Percentiles rank a stretch among this genome's conserved stretches.
phyloP scores from a whole-genome alignment of 345 rosid species.

The Syzygium aromaticum region DNA sequence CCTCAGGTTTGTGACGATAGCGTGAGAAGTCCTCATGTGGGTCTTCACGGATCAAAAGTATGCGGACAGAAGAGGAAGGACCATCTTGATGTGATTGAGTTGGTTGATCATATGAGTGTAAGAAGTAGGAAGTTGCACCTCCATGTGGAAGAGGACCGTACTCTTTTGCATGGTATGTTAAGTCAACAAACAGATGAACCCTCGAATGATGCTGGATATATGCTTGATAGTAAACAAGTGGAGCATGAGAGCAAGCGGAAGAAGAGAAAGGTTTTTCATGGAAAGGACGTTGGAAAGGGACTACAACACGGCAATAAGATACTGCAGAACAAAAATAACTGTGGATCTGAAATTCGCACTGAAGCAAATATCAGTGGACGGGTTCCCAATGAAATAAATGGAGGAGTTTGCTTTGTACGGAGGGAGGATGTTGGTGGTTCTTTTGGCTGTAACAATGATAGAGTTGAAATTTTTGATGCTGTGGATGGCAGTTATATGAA shows the following conservation, averaged over 20 bases:
- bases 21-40: conserved; percentile 26
- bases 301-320: background rate
- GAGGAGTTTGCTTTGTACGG: conserved; percentile 1
- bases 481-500: conserved; percentile 47
- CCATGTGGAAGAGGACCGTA: conserved; percentile 39
- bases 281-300: conserved; percentile 1
- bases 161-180: conserved; percentile 26
- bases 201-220: conserved; percentile 10
- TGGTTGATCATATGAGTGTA: conserved; percentile 23
- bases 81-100: conserved; percentile 35
- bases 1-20: conserved; percentile 41
- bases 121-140: conserved; percentile 35
- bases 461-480: conserved; percentile 18
- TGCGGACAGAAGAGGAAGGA: conserved; percentile 36
- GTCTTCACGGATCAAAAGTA: conserved; percentile 15
- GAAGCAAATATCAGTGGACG: conserved; percentile 6
- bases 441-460: conserved; percentile 14
- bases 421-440: conserved; percentile 14
- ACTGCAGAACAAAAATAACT: background rate
- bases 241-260: conserved; percentile 21
- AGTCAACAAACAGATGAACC: conserved; percentile 17
- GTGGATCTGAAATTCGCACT: background rate
- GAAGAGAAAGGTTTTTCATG: conserved; percentile 30
- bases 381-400: conserved; percentile 7
- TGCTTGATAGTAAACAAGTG: conserved; percentile 15